Base-by-base conservation (phyloP, 2,329 filamentous ascomycete species). In the Penicillium paneum region DNA sequence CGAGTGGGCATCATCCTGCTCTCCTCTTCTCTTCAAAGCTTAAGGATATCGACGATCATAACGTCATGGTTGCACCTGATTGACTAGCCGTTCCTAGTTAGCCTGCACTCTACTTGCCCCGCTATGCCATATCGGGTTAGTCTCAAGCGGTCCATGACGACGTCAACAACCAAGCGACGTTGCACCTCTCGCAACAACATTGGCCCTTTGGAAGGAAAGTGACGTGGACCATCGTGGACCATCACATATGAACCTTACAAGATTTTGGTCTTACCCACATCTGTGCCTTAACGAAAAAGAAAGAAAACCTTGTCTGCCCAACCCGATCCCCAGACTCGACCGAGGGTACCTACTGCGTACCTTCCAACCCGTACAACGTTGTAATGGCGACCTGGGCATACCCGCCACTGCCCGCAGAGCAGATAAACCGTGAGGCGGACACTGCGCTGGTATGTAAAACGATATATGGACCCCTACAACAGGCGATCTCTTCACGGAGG, bases 341-440 rank as follows among this genome's bases (percentile, higher is more conserved):
- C 28, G 28, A n/a, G 41, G 17, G 12, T 32, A 21, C 42, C 17
- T 28, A 31, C 12, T 44, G 12, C 41, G 11, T 31, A 19, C 11
- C 28, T 31, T 1, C 4, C 12, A 6, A 7, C 21, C 24, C 34
- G 19, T 26, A 41, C 26, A 19, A 34, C 45, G 36, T 41, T 50
- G 55, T 39, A 49, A 86, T 87, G 83, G 83, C 84, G 17, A 82
- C 83, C 40, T 79, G 81, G 68, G 78, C 84, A 49, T 86, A 84
- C 75, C 84, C 84, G 55, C 78, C 81, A 49, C 77, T 85, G 36
- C 70, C 79, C 19, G 71, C 76, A 31, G 76, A 78, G 47, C 72
- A 79, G 59, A 74, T 86, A 50, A 72, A 74, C 56, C 71, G 71
- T 58, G 81, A 82, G 65, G 80, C 83, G 65, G 77, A 81, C 54